Evolutionary conservation across 441 rosid species (phyloP).

Genomic region (Codiaeum variegatum): DNA sequence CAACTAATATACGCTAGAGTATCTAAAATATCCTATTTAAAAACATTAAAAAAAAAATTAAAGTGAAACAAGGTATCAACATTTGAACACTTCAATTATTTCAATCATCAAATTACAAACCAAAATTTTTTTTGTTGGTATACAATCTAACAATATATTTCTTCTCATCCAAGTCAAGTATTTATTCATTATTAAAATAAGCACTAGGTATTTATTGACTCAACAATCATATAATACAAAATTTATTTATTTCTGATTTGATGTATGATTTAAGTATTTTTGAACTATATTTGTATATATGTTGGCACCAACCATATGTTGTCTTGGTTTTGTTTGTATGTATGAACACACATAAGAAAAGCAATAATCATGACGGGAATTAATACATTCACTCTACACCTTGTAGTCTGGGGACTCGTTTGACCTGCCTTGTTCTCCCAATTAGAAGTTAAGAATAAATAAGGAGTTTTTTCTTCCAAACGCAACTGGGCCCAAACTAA

Average conservation of each 20-base stretch:
- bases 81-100: neutral
- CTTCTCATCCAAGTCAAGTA: neutral
- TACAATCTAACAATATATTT: neutral
- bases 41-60: neutral
- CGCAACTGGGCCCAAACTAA: no score
- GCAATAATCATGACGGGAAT: neutral
- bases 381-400: neutral
- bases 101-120: neutral
- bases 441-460: no score
- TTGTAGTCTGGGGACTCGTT: no score
- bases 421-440: no score
- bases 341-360: neutral
- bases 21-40: no score
- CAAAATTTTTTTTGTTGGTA: neutral
- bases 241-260: neutral
- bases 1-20: no score
- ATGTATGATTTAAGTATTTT: neutral
- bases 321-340: neutral
- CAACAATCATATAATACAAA: neutral
- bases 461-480: no score
- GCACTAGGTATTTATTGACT: neutral
- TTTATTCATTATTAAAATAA: neutral
- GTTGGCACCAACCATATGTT: neutral
- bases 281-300: no score
- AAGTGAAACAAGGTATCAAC: neutral